Percentiles rank a stretch among this genome's conserved stretches.
Conservation (phyloP, 73 alveolate genomes). For the Uronychia setigera region DNA sequence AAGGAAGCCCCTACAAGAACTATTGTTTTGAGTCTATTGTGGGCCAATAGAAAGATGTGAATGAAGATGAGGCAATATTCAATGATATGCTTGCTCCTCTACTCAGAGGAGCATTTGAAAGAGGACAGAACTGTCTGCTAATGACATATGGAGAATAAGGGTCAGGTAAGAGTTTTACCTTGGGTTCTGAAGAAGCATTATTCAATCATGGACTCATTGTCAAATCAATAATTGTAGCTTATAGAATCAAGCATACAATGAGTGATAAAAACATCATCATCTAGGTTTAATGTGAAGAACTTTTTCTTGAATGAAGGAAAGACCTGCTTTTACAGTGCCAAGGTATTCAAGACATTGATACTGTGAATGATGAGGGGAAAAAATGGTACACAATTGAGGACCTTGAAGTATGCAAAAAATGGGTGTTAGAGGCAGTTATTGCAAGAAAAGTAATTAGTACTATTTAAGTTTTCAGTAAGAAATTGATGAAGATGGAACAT, state of each 20-base stretch:
- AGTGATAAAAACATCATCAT: not conserved
- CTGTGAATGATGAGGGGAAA: not conserved
- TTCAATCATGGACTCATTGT: not conserved
- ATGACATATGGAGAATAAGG: not conserved
- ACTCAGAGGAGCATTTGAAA: not conserved
- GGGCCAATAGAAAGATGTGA: not conserved
- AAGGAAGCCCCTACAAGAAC: constrained; percentile 2
- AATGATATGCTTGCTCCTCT: not conserved
- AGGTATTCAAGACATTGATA: not conserved
- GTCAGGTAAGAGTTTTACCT: not conserved
- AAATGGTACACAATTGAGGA: not conserved
- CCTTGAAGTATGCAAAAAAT: not conserved
- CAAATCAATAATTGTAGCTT: not conserved
- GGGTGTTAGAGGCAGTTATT: not conserved
- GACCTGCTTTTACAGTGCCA: not conserved
- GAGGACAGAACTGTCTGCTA: not conserved
- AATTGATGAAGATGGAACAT: not conserved
- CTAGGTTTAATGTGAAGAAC: not conserved
- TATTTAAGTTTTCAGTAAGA: not conserved
- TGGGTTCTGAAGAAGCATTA: not conserved
- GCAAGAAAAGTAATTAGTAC: not conserved
- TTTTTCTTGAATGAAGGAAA: not conserved
- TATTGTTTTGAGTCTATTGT: not conserved
- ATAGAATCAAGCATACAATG: not conserved
- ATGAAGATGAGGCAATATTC: not conserved